A percentile compares a stretch with the other conserved stretches of the same genome.
Evolutionary conservation across 2,329 filamentous ascomycete genomes (phyloP).

Genomic region (Aspergillus aculeatinus): DNA sequence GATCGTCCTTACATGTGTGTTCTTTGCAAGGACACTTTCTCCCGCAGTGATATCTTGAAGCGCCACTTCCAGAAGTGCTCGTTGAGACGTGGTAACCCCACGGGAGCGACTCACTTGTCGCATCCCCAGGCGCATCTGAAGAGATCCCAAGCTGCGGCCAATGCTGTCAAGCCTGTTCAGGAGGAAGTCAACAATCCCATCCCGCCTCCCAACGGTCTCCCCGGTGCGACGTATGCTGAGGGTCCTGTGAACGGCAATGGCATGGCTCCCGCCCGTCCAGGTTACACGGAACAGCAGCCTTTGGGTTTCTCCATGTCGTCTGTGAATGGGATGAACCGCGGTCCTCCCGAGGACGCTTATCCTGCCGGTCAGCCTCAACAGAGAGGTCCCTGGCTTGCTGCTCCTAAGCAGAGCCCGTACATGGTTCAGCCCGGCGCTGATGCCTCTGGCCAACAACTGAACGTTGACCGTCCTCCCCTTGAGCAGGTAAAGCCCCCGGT

Average conservation of each 20-base stretch:
- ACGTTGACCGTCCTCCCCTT: constrained; percentile 44
- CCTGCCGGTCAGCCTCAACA: constrained; percentile 39
- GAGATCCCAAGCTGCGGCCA: constrained; percentile 57
- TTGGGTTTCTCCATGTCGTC: constrained; percentile 44
- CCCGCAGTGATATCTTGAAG: constrained; percentile 95
- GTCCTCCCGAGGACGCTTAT: constrained; percentile 37
- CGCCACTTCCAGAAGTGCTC: constrained; percentile 99
- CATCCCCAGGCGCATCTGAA: constrained; percentile 88
- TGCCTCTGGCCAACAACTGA: constrained; percentile 43
- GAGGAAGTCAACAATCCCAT: constrained; percentile 48
- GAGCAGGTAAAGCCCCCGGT: constrained; percentile 45
- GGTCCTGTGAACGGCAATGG: constrained; percentile 44
- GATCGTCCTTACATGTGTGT: constrained; percentile 98
- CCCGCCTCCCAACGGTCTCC: constrained; percentile 45
- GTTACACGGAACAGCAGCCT: constrained; percentile 44
- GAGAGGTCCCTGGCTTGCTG: constrained; percentile 44
- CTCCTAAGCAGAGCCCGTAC: constrained; percentile 47
- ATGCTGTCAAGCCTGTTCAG: constrained; percentile 43
- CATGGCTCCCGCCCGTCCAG: constrained; percentile 39
- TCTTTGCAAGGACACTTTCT: constrained; percentile 96
- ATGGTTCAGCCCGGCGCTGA: constrained; percentile 44
- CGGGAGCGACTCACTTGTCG: constrained; percentile 88
- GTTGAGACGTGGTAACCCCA: constrained; percentile 91
- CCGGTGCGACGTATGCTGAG: constrained; percentile 45
- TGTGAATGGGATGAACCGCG: constrained; percentile 44